Evolutionary conservation across 306 rosid species (phyloP).

Genomic region (Castanopsis chinensis): DNA sequence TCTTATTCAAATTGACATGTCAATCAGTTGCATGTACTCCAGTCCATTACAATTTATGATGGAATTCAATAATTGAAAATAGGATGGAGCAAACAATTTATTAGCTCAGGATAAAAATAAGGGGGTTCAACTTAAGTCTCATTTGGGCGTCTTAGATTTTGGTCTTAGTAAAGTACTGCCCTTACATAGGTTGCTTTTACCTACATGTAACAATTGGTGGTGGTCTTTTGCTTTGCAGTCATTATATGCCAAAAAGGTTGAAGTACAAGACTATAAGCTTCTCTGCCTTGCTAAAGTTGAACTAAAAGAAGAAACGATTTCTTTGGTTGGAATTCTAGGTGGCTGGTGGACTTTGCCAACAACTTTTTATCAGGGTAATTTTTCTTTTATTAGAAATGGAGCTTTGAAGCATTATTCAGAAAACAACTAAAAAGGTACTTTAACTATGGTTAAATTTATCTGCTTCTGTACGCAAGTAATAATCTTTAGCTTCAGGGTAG

Average conservation of each 20-base stretch:
- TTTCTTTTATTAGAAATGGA: slow-evolving; percentile 32
- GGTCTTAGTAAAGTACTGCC: neutral
- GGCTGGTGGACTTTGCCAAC: slow-evolving; percentile 70
- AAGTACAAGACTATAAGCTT: slow-evolving; percentile 71
- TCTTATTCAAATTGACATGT: neutral
- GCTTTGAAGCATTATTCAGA: slow-evolving; percentile 23
- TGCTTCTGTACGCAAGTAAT: neutral
- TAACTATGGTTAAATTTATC: slow-evolving; percentile 1
- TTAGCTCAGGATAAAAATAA: neutral
- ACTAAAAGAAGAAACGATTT: slow-evolving; percentile 45
- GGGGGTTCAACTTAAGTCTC: neutral
- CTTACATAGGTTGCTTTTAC: neutral
- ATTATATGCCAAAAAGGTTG: slow-evolving; percentile 66
- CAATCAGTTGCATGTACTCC: neutral
- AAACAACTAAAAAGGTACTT: slow-evolving; percentile 12
- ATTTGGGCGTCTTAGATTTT: neutral
- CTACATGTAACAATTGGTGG: slow-evolving; percentile 9
- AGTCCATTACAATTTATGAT: neutral
- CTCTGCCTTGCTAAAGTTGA: slow-evolving; percentile 63
- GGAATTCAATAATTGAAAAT: neutral
- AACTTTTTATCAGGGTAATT: slow-evolving; percentile 18
- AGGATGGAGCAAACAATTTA: neutral
- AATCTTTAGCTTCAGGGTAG: slow-evolving; percentile 10
- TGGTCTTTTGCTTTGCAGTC: slow-evolving; percentile 45
- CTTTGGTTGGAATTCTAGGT: slow-evolving; percentile 73